Evolutionary conservation across 371 early-diverging fungal species (phyloP).

Genomic region (Zychaea mexicana): DNA sequence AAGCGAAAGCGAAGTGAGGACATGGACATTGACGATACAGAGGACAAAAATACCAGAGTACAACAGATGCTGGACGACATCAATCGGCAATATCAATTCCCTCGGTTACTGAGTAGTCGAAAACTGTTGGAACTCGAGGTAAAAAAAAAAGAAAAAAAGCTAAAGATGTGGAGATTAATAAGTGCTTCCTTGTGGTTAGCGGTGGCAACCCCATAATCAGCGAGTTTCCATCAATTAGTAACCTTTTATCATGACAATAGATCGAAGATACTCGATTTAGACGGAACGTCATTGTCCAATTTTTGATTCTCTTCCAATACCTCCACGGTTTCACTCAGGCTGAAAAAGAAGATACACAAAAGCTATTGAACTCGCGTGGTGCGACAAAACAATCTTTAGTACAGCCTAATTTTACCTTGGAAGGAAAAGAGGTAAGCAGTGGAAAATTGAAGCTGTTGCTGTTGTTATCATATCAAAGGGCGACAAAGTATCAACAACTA

Average conservation of each 20-base stretch:
- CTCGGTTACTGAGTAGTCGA: constrained; percentile 74
- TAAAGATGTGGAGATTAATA: too few relatives aligned
- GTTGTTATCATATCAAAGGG: not conserved
- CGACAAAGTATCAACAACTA: too few relatives aligned
- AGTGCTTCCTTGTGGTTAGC: too few relatives aligned
- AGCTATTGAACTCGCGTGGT: constrained; percentile 29
- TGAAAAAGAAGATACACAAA: constrained; percentile 42
- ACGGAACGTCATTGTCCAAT: constrained; percentile 80
- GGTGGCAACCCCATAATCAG: too few relatives aligned
- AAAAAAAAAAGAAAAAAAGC: constrained; percentile 1
- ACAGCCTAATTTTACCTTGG: constrained; percentile 30
- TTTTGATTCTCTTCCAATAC: constrained; percentile 73
- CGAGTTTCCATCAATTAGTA: too few relatives aligned
- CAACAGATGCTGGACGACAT: constrained; percentile 35
- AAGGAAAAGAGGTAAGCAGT: constrained; percentile 33
- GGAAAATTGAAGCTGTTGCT: too few relatives aligned
- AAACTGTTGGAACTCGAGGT: constrained; percentile 75
- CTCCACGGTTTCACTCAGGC: constrained; percentile 40
- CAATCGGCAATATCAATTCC: constrained; percentile 63
- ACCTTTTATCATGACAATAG: too few relatives aligned
- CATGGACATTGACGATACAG: constrained; percentile 26
- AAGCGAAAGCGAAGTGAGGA: constrained; percentile 20
- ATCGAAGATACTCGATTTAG: constrained; percentile 70
- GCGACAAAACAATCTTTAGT: constrained; percentile 37
- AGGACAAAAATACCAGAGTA: constrained; percentile 32